Evolutionary conservation across 2,329 filamentous ascomycete species (phyloP).

Genomic region (Stemphylium beticola): DNA sequence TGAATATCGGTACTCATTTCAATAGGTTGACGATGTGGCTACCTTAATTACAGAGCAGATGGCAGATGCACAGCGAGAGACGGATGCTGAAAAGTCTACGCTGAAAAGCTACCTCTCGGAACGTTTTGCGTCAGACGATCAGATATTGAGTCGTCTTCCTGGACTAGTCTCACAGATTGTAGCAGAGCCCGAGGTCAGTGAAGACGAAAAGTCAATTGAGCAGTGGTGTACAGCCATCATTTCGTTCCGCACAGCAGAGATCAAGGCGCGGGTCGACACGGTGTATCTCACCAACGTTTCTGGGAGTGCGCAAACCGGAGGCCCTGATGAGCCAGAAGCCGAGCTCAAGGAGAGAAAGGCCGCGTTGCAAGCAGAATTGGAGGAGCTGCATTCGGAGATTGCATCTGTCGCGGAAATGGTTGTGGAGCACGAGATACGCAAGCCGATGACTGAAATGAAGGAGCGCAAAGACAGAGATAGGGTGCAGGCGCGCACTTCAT

Average conservation of each 20-base stretch:
- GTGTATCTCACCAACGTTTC: conserved; percentile 57
- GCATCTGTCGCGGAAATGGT: conserved; percentile 74
- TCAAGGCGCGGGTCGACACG: conserved; percentile 56
- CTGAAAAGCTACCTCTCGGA: conserved; percentile 59
- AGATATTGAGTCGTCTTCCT: conserved; percentile 68
- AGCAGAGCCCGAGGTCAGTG: conserved; percentile 53
- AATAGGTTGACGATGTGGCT: conserved; percentile 41
- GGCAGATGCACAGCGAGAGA: conserved; percentile 55
- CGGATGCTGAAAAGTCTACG: conserved; percentile 52
- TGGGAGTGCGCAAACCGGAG: conserved; percentile 5
- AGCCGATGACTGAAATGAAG: conserved; percentile 60
- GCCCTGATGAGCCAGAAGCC: conserved; percentile 30
- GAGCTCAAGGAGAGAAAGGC: conserved; percentile 60
- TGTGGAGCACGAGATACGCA: conserved; percentile 69
- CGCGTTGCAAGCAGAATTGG: conserved; percentile 68
- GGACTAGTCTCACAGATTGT: conserved; percentile 69
- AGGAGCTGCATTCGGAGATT: conserved; percentile 73
- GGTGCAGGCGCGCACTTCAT: conserved; percentile 45
- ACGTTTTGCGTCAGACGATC: conserved; percentile 67
- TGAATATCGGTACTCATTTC: neutral
- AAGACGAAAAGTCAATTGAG: conserved; percentile 61
- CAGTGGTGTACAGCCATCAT: conserved; percentile 59
- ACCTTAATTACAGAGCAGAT: conserved; percentile 43
- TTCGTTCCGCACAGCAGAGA: conserved; percentile 49
- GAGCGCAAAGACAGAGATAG: conserved; percentile 45